Percentiles rank a stretch among this genome's conserved stretches.
phyloP scores from a whole-genome alignment of 306 rosid genomes.

The Cicer pinnatifidum region DNA sequence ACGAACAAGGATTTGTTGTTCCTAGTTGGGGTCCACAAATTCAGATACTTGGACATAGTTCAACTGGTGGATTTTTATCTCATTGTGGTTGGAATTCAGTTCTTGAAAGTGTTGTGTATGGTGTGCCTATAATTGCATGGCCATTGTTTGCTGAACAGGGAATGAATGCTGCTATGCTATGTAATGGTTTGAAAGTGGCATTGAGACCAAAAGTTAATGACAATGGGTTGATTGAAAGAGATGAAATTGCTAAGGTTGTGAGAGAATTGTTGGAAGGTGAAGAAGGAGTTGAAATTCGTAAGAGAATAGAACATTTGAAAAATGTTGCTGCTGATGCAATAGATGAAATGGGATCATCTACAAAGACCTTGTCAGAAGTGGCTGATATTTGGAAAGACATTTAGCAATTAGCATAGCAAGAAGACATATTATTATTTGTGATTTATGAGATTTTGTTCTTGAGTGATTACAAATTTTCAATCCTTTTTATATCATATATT shows the following conservation, averaged over 20 bases:
- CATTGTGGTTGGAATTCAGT: slow-evolving; percentile 52
- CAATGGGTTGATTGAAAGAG: slow-evolving; percentile 39
- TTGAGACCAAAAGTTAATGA: slow-evolving; percentile 38
- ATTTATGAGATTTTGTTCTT: too few relatives aligned
- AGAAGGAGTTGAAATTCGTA: slow-evolving; percentile 37
- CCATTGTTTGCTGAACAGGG: slow-evolving; percentile 44
- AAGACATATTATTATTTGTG: too few relatives aligned
- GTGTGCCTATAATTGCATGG: slow-evolving; percentile 47
- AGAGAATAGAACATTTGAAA: slow-evolving; percentile 28
- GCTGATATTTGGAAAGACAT: slow-evolving; percentile 10
- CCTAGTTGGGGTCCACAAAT: slow-evolving; percentile 44
- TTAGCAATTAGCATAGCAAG: not conserved
- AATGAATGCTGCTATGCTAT: not conserved
- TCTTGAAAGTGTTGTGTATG: slow-evolving; percentile 37
- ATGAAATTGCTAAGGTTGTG: slow-evolving; percentile 44
- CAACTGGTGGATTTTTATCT: slow-evolving; percentile 43
- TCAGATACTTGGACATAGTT: slow-evolving; percentile 37
- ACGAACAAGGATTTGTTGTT: slow-evolving; percentile 39
- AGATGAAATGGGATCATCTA: slow-evolving; percentile 45
- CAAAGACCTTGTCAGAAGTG: slow-evolving; percentile 41
- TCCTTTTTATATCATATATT: too few relatives aligned
- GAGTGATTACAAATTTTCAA: too few relatives aligned
- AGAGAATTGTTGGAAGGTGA: slow-evolving; percentile 45
- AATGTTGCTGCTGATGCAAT: slow-evolving; percentile 40
- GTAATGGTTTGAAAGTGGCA: slow-evolving; percentile 44